Evolutionary conservation across 2,329 filamentous ascomycete genomes (phyloP).

Genomic region (Zasmidium citrigriseum): DNA sequence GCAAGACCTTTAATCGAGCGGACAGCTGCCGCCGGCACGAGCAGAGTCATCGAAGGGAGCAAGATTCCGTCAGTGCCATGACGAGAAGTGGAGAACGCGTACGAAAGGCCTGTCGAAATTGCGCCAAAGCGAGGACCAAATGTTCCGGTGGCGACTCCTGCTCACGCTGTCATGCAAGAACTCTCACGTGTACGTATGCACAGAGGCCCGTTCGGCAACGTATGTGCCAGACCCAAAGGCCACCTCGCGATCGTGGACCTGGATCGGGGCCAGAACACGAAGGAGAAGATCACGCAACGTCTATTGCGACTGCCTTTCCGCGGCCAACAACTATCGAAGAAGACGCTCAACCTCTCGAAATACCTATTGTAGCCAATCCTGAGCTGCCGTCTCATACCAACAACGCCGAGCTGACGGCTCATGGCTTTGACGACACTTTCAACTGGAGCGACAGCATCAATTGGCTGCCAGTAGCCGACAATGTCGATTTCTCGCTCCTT

Average conservation of each 20-base stretch:
- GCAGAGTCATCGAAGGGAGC: background rate
- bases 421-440: too few species aligned
- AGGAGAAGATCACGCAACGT: too few species aligned
- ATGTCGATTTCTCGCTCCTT: background rate
- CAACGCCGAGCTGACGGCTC: too few species aligned
- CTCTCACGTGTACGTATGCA: constrained; percentile 4
- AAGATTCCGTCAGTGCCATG: background rate
- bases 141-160: constrained; percentile 8
- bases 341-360: too few species aligned
- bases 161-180: constrained; percentile 1
- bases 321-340: background rate
- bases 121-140: constrained; percentile 6
- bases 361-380: too few species aligned
- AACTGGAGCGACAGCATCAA: background rate
- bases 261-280: too few species aligned
- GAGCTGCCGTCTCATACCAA: too few species aligned
- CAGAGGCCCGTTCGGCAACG: background rate
- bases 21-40: constrained; percentile 9
- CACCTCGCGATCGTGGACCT: too few species aligned
- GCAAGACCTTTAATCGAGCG: constrained; percentile 9
- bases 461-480: constrained; percentile 2
- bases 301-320: too few species aligned
- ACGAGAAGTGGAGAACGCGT: background rate
- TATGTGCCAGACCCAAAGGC: too few species aligned
- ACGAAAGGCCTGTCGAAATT: constrained; percentile 5